Base-by-base conservation (phyloP, 2,329 filamentous ascomycete species). In the Colletotrichum agaves region DNA sequence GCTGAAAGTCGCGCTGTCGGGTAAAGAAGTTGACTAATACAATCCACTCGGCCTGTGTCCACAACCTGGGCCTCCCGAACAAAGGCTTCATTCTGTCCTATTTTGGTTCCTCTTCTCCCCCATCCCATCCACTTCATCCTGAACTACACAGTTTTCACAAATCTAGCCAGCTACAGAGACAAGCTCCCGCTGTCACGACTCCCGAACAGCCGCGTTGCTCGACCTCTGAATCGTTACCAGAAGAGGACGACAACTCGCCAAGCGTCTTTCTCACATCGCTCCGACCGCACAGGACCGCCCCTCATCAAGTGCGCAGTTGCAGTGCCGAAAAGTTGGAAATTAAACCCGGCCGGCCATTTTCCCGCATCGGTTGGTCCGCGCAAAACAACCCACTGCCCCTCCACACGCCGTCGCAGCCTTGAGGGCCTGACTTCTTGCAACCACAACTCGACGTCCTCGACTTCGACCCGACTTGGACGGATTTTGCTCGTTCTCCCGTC, bases 21-120 rank as follows among this genome's bases (percentile, higher is more conserved):
- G 52, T 69, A 69, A 69, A 69, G 62, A 67, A 57, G 33, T 69
- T 69, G 66, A 69, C 66, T 69, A 69, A 69, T 69, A 56, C 49
- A 39, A 69, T 62, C 66, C 60, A 61, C 46, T 70, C 50, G 60
- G 67, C 50, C 63, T 59, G 53, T 59, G 63, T 66, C 64, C 57
- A 47, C 53, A 62, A 44, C 52, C 52, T 52, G 59, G 59, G 37
- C 41, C 64, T 61, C 67, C 67, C 43, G 55, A 59, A 67, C 65
- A 71, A 63, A 60, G 65, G 57, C 66, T 67, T 70, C 66, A 61
- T 62, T 69, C 56, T 69, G 62, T 49, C 61, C 57, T 62, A 67
- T 56, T 56, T 69, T 58, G 57, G 62, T 50, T 69, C 50, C 66
- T 62, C 66, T 61, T 69, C 27, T 27, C 66, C 57, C 62, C 66